Evolutionary conservation across 176 grass and related monocot genomes (phyloP).

Genomic region (Chloris gayana): DNA sequence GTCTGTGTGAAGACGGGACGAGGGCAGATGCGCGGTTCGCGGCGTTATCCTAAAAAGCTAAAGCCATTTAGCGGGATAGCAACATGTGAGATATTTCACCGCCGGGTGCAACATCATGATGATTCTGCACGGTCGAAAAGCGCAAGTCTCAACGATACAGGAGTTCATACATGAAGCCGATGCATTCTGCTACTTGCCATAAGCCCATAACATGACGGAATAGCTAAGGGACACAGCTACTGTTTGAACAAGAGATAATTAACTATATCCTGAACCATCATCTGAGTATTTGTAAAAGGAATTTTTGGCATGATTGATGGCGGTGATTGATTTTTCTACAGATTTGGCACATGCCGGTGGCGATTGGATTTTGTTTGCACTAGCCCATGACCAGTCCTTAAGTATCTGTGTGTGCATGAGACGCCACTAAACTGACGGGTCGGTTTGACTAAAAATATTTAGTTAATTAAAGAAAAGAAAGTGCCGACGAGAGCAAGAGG

Average conservation of each 20-base stretch:
- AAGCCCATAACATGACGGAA: not conserved
- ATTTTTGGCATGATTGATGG: not conserved
- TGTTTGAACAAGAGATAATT: no score
- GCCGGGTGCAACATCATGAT: no score
- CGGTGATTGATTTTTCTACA: not conserved
- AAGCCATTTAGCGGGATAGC: not conserved
- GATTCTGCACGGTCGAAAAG: not conserved
- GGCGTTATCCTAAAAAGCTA: constrained; percentile 41
- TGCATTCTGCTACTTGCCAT: not conserved
- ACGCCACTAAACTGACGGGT: not conserved
- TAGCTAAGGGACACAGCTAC: no score
- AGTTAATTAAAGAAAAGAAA: not conserved
- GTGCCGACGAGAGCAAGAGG: not conserved
- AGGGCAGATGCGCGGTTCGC: not conserved
- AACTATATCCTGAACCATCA: not conserved
- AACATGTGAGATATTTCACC: constrained; percentile 35
- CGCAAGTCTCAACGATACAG: not conserved
- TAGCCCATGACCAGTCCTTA: no score
- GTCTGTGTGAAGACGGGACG: not conserved
- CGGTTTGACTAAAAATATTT: not conserved
- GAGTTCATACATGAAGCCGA: not conserved
- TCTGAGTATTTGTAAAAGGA: not conserved
- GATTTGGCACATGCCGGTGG: not conserved
- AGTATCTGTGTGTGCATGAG: constrained; percentile 1
- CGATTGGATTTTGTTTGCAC: not conserved